A percentile compares a stretch with the other conserved stretches of the same genome.
These are phyloP conservation scores for Myriosclerotinia scirpicola DNA, from an alignment of 2,329 filamentous ascomycete genomes.

Conservation along the genomic window DNA sequence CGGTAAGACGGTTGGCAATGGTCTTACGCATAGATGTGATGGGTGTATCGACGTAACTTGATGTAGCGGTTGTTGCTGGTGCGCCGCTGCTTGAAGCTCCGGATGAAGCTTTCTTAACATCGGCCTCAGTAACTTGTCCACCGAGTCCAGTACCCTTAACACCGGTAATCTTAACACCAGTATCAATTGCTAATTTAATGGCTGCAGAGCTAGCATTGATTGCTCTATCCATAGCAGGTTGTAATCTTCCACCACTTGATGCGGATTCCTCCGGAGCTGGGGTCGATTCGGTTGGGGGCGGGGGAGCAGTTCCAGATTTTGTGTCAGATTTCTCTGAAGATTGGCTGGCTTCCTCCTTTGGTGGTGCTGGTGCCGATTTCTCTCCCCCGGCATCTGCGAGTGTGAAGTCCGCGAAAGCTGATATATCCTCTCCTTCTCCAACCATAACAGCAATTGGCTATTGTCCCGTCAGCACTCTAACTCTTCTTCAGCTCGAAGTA, in stretches of 20 bases:
- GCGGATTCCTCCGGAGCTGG: constrained; percentile 68
- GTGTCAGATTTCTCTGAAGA: constrained; percentile 59
- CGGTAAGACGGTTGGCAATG: constrained; percentile 84
- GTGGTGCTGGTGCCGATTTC: constrained; percentile 60
- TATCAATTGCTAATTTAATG: constrained; percentile 81
- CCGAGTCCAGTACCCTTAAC: constrained; percentile 86
- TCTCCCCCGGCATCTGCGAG: constrained; percentile 89
- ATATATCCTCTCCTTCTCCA: constrained; percentile 84
- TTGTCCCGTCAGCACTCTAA: constrained; percentile 37
- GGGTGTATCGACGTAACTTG: constrained; percentile 79
- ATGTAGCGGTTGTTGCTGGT: constrained; percentile 59
- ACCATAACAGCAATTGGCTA: constrained; percentile 96
- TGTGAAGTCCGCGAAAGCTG: constrained; percentile 85
- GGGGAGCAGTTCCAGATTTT: constrained; percentile 58
- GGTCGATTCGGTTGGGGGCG: constrained; percentile 62
- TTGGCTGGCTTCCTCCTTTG: constrained; percentile 65
- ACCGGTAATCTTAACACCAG: constrained; percentile 71
- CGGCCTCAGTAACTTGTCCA: constrained; percentile 86
- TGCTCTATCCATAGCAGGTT: constrained; percentile 82
- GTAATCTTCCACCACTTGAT: constrained; percentile 71
- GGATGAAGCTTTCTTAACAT: constrained; percentile 83
- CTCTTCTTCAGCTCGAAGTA: constrained; percentile 31
- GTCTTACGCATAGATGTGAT: constrained; percentile 96
- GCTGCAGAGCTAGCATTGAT: constrained; percentile 70
- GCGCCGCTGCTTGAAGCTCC: constrained; percentile 50